A percentile compares a stretch with the other conserved stretches of the same genome.
Conservation (phyloP, 352 stramenopile species). For the Globisporangium iwayamae region DNA sequence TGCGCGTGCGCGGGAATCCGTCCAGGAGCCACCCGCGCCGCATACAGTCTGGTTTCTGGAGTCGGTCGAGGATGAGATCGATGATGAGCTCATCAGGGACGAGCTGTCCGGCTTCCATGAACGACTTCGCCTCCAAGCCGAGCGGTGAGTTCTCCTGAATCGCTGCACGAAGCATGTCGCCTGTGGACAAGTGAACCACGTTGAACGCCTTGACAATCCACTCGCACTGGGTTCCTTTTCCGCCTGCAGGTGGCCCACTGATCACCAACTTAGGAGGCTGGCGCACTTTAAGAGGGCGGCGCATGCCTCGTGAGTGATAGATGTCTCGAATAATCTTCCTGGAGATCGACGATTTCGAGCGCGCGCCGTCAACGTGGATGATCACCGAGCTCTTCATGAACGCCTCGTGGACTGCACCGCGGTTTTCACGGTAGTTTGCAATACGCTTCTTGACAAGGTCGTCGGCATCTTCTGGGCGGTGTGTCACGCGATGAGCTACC, state of each 20-base stretch:
- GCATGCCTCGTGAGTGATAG: slow-evolving; percentile 44
- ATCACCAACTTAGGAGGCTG: slow-evolving; percentile 85
- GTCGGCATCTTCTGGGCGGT: slow-evolving; percentile 81
- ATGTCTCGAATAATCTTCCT: slow-evolving; percentile 45
- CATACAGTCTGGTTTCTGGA: slow-evolving; percentile 64
- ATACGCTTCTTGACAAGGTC: slow-evolving; percentile 79
- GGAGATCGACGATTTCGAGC: slow-evolving; percentile 36
- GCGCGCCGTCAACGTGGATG: slow-evolving; percentile 67
- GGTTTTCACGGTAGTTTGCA: slow-evolving; percentile 74
- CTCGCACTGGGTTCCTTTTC: slow-evolving; percentile 97
- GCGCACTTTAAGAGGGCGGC: slow-evolving; percentile 34
- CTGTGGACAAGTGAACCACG: slow-evolving; percentile 93
- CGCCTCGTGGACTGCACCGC: slow-evolving; percentile 65
- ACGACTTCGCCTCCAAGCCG: slow-evolving; percentile 84
- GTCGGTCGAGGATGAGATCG: slow-evolving; percentile 87
- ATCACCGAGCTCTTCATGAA: slow-evolving; percentile 70
- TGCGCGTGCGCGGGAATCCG: slow-evolving; percentile 91
- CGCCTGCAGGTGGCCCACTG: slow-evolving; percentile 88
- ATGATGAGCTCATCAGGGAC: slow-evolving; percentile 96
- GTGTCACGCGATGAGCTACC: slow-evolving; percentile 48
- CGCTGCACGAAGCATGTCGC: slow-evolving; percentile 92
- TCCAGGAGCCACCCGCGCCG: slow-evolving; percentile 90
- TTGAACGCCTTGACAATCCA: slow-evolving; percentile 86
- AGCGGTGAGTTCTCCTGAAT: slow-evolving; percentile 65
- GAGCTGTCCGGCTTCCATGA: slow-evolving; percentile 90